Base-by-base conservation (phyloP, 352 stramenopile species). In the Pilasporangium apinafurcum region DNA sequence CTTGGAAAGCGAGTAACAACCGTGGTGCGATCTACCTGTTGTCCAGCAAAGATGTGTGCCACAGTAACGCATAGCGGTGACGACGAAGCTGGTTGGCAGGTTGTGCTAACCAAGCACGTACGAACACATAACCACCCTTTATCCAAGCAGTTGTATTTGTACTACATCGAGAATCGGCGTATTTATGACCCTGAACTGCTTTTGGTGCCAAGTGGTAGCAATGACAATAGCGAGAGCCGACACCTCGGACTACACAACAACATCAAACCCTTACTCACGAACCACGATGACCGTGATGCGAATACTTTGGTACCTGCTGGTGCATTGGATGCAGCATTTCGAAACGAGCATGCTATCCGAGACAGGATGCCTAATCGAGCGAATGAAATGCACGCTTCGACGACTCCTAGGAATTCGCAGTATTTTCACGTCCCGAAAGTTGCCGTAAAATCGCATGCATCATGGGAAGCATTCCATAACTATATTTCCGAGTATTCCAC, bases 161-260 rank as follows among this genome's bases (percentile, higher is more conserved):
- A 86, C 35, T 90, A 90, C 65, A 71, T 62, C 13, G 77, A 87
- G 44, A 86, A 90, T 42, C 67, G 77, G 0, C 77, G 77, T 9
- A 90, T 86, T 30, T 90, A 87, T 42, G 72, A 90, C 34, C 71
- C 71, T 0, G 77, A 90, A 12, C 39, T 90, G 29, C 63, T 90
- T 8, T 36, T 54, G 14, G 62, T 62, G 1, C 37, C n/a, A n/a
- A n/a, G n/a, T n/a, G n/a, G n/a, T n/a, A n/a, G n/a, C n/a, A n/a
- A n/a, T n/a, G n/a, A n/a, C n/a, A n/a, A n/a, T 27, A 4, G 13
- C 27, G 14, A 35, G 12, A 1, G 26, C 33, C 17, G 21, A 14
- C 8, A 21, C n/a, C 20, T 16, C 17, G 17, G 21, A 2, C 45
- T 44, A 18, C 13, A 9, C 12, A 35, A 8, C 17, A 22, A 9